A percentile compares a stretch with the other conserved stretches of the same genome.
Conservation (phyloP, 306 rosid species). For the Begonia masoniana region DNA sequence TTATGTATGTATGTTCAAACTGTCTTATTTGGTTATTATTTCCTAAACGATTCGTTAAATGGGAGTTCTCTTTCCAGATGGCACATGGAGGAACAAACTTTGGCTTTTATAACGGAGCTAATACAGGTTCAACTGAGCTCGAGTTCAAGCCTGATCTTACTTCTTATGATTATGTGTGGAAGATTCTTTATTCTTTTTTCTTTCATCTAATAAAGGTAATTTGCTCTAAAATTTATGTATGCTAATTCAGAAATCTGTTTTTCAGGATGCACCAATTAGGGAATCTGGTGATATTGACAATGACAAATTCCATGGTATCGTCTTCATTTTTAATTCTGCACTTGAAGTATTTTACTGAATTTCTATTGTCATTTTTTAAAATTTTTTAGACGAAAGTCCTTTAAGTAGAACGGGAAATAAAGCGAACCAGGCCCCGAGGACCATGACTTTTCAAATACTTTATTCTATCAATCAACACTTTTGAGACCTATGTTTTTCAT, state of each 20-base stretch:
- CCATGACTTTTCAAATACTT: too few relatives aligned
- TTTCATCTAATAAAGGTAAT: too few relatives aligned
- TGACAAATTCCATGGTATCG: conserved; percentile 58
- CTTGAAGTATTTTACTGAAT: too few relatives aligned
- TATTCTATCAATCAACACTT: too few relatives aligned
- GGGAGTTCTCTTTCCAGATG: conserved; percentile 47
- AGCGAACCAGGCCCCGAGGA: too few relatives aligned
- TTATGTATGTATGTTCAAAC: conserved; percentile 58
- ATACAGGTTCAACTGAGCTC: conserved; percentile 44
- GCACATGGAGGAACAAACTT: conserved; percentile 95
- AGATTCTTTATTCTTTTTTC: conserved; percentile 4
- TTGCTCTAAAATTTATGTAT: neutral
- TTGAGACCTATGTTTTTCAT: too few relatives aligned
- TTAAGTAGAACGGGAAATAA: too few relatives aligned
- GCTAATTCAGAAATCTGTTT: conserved; percentile 6
- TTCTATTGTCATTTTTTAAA: too few relatives aligned
- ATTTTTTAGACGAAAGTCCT: too few relatives aligned
- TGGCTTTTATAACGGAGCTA: conserved; percentile 89
- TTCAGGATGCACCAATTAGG: conserved; percentile 89
- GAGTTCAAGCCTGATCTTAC: conserved; percentile 84
- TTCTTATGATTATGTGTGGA: conserved; percentile 83
- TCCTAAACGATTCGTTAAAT: conserved; percentile 11
- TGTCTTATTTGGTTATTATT: conserved; percentile 8
- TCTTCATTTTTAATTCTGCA: too few relatives aligned
- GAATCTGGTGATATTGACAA: conserved; percentile 83